phyloP scores from a whole-genome alignment of 257 asterid genomes.

The Nyctanthes arbortristis region DNA sequence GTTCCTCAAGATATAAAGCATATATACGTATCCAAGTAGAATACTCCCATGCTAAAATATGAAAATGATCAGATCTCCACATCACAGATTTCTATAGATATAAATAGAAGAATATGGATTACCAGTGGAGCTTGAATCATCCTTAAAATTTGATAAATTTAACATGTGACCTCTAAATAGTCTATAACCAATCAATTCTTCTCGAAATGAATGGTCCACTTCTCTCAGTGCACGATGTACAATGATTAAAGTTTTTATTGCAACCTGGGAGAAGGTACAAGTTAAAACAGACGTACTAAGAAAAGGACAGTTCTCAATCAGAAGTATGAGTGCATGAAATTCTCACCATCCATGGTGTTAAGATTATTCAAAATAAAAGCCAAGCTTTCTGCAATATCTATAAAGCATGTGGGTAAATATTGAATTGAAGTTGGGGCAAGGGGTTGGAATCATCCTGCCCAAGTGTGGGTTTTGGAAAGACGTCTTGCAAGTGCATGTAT shows the following conservation, averaged over 20 bases:
- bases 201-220: slow-evolving; percentile 67
- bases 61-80: slow-evolving; percentile 29
- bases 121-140: slow-evolving; percentile 70
- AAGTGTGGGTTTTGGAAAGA: slow-evolving; percentile 63
- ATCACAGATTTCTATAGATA: slow-evolving; percentile 1
- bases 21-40: slow-evolving; percentile 74
- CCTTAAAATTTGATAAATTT: slow-evolving; percentile 70
- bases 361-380: not conserved
- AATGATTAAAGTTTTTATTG: slow-evolving; percentile 71
- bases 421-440: slow-evolving; percentile 5
- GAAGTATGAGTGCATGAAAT: not conserved
- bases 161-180: slow-evolving; percentile 53
- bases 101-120: slow-evolving; percentile 23
- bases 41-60: slow-evolving; percentile 66
- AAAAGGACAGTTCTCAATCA: slow-evolving; percentile 9
- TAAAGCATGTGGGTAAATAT: not conserved
- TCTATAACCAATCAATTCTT: slow-evolving; percentile 57
- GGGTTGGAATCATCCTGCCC: slow-evolving; percentile 60
- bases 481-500: slow-evolving; percentile 69
- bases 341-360: slow-evolving; percentile 1
- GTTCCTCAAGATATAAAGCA: slow-evolving; percentile 75
- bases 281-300: not conserved
- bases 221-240: slow-evolving; percentile 84
- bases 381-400: not conserved
- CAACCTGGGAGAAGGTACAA: slow-evolving; percentile 53